Conservation (phyloP, 2,329 filamentous ascomycete species). For the Cordyceps tenuipes region DNA sequence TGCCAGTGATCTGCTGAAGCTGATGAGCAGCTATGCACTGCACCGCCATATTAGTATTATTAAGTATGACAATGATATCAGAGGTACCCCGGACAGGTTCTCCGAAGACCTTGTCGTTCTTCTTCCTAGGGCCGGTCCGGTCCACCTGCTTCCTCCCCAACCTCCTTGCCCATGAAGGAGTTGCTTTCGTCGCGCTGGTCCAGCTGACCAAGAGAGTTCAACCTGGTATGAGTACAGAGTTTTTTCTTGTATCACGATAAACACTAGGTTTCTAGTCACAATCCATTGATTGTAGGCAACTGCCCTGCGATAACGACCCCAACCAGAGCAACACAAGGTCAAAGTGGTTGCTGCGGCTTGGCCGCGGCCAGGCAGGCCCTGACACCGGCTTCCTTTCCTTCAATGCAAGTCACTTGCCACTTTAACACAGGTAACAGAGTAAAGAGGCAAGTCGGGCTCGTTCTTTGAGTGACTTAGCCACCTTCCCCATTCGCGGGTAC, state of each 20-base stretch:
- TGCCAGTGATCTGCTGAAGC: too few relatives aligned
- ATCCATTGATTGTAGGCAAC: neutral
- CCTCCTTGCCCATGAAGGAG: neutral
- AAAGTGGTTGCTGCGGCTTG: neutral
- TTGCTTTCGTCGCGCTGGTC: neutral
- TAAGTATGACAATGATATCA: neutral
- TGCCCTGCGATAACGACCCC: neutral
- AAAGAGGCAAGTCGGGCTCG: neutral
- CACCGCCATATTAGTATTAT: neutral
- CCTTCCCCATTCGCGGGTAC: neutral
- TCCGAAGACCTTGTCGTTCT: constrained; percentile 7
- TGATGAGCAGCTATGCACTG: neutral
- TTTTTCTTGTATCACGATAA: neutral
- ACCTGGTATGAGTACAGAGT: neutral
- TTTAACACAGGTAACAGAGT: neutral
- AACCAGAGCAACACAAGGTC: neutral
- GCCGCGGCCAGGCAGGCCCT: neutral
- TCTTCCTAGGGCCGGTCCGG: neutral
- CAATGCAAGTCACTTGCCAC: constrained; percentile 1
- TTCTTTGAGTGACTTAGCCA: neutral
- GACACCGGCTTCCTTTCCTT: neutral
- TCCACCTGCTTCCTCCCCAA: neutral
- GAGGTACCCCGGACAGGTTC: neutral
- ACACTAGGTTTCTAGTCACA: neutral
- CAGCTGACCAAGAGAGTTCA: neutral